Conservation (phyloP, 805 yeast genomes). For the Isabelozyma pseudorhagii region DNA sequence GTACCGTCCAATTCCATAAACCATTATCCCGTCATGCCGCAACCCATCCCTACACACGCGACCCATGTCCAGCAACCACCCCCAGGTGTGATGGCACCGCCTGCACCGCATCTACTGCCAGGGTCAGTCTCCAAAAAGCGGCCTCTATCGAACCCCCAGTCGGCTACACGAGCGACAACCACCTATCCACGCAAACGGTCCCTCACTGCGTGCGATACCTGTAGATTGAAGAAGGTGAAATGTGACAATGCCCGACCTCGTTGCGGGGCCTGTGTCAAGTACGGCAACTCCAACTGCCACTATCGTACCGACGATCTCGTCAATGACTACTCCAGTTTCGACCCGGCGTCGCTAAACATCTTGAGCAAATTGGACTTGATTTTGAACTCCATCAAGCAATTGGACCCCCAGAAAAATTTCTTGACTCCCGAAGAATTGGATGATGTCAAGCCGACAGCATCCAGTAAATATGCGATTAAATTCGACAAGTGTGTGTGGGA, state of each 20-base stretch:
- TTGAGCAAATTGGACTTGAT: conserved; percentile 26
- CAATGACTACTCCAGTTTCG: conserved; percentile 19
- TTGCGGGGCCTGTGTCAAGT: conserved; percentile 32
- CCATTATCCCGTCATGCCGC: neutral
- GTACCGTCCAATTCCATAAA: neutral
- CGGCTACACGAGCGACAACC: conserved; percentile 16
- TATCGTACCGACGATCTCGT: conserved; percentile 23
- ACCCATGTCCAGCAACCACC: neutral
- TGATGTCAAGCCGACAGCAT: neutral
- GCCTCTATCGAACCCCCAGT: neutral
- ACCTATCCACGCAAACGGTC: conserved; percentile 25
- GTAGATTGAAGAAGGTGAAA: conserved; percentile 32
- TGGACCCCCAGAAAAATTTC: neutral
- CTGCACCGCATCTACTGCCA: neutral
- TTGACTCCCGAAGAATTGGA: neutral
- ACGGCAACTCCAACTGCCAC: conserved; percentile 24
- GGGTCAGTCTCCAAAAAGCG: neutral
- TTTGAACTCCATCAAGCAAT: conserved; percentile 17
- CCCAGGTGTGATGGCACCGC: neutral
- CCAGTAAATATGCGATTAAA: neutral
- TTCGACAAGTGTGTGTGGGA: conserved; percentile 26
- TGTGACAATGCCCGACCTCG: conserved; percentile 35
- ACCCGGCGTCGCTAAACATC: conserved; percentile 23
- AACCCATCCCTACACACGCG: neutral
- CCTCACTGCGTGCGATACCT: conserved; percentile 37